Conservation (phyloP, 306 rosid species). For the Medicago truncatula region DNA sequence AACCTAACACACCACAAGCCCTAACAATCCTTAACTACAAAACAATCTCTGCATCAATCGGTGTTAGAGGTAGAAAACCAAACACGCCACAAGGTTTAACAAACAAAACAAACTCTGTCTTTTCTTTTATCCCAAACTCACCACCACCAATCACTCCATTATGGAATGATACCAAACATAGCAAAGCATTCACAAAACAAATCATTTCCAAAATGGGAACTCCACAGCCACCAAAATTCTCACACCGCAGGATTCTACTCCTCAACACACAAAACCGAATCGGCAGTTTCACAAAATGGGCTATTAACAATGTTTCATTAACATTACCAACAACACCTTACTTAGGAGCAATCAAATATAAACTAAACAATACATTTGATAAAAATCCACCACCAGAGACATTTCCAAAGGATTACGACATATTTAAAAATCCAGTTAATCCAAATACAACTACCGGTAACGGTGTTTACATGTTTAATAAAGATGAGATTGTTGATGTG, state of each 20-base stretch:
- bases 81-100: conserved; percentile 63
- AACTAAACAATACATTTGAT: conserved; percentile 43
- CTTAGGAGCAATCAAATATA: conserved; percentile 53
- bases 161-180: conserved; percentile 66
- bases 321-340: conserved; percentile 71
- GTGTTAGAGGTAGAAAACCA: conserved; percentile 72
- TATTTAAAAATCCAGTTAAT: conserved; percentile 50
- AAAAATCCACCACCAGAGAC: conserved; percentile 51
- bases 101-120: conserved; percentile 51
- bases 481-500: conserved; percentile 57
- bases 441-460: conserved; percentile 48
- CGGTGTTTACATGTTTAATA: conserved; percentile 57
- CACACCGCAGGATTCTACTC: conserved; percentile 56
- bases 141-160: conserved; percentile 68
- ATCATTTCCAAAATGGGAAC: conserved; percentile 65
- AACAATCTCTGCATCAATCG: conserved; percentile 54
- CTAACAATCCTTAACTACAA: conserved; percentile 68
- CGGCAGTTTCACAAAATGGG: conserved; percentile 68
- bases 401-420: conserved; percentile 49
- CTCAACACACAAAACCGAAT: conserved; percentile 79
- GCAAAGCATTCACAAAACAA: conserved; percentile 63
- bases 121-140: conserved; percentile 62
- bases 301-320: conserved; percentile 78
- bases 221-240: conserved; percentile 58
- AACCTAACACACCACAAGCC: conserved; percentile 64